Conservation (phyloP, 2,329 filamentous ascomycete species). For the Leptosphaerulina australis region DNA sequence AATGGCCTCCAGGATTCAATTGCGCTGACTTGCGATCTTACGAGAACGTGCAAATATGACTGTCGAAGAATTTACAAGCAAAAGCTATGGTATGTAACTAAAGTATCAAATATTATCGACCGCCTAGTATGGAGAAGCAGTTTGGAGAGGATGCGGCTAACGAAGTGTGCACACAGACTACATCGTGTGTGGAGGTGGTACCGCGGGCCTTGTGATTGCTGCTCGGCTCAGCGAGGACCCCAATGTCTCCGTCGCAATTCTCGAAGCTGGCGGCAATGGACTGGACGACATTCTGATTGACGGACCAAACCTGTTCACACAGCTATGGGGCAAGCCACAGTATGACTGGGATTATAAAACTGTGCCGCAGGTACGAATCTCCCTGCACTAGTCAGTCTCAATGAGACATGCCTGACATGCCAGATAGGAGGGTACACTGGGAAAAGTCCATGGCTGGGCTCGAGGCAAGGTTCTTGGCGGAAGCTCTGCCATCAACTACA, state of each 20-base stretch:
- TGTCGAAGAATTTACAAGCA: conserved; percentile 29
- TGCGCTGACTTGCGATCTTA: too few species aligned
- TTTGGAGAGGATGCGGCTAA: not conserved
- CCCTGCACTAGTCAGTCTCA: not conserved
- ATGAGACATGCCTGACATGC: conserved; percentile 3
- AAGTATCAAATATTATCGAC: not conserved
- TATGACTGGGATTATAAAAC: conserved; percentile 43
- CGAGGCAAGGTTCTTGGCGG: conserved; percentile 48
- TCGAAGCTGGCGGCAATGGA: conserved; percentile 40
- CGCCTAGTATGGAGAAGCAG: not conserved
- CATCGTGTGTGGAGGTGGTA: conserved; percentile 37
- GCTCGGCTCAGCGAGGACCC: conserved; percentile 37
- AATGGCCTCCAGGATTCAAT: too few species aligned
- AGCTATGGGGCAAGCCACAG: conserved; percentile 36
- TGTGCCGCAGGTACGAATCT: conserved; percentile 37
- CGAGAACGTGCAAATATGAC: conserved; percentile 33
- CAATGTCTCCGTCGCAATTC: conserved; percentile 32
- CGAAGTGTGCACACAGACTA: conserved; percentile 6
- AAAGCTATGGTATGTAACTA: conserved; percentile 20
- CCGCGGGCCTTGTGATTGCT: conserved; percentile 39
- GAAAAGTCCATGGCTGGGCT: conserved; percentile 32
- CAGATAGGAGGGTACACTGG: conserved; percentile 31
- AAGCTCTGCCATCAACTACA: conserved; percentile 46
- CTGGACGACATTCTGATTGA: conserved; percentile 38
- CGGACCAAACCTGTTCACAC: conserved; percentile 33